Conservation (phyloP, 805 yeast species). For the Vanderwaltozyma polyspora region DNA sequence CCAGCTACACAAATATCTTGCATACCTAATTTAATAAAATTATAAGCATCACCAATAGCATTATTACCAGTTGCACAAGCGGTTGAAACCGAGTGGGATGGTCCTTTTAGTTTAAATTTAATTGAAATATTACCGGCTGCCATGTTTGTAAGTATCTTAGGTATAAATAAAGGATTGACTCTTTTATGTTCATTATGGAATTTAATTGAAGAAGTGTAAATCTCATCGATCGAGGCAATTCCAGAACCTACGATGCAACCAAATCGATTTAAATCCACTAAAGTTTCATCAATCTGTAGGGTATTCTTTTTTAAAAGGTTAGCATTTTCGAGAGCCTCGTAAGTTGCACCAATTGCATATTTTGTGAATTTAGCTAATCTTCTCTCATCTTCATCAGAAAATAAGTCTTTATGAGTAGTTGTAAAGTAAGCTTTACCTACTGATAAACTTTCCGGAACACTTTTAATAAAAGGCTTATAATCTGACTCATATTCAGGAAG, state of each 20-base stretch:
- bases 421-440: slow-evolving; percentile 54
- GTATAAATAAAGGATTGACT: slow-evolving; percentile 79
- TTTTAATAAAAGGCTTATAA: slow-evolving; percentile 31
- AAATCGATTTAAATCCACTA: slow-evolving; percentile 9
- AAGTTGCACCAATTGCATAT: slow-evolving; percentile 64
- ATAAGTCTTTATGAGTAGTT: slow-evolving; percentile 4
- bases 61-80: slow-evolving; percentile 97
- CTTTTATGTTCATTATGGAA: slow-evolving; percentile 17
- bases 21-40: slow-evolving; percentile 68
- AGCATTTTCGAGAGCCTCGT: slow-evolving; percentile 69
- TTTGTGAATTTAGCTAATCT: slow-evolving; percentile 65
- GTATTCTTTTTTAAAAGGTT: slow-evolving; percentile 34
- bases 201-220: slow-evolving; percentile 41
- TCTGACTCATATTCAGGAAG: slow-evolving; percentile 28
- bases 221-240: slow-evolving; percentile 69
- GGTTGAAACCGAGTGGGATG: slow-evolving; percentile 78
- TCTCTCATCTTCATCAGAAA: slow-evolving; percentile 37
- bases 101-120: slow-evolving; percentile 65
- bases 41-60: slow-evolving; percentile 83
- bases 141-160: slow-evolving; percentile 79
- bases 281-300: slow-evolving; percentile 22
- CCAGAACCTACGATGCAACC: slow-evolving; percentile 93
- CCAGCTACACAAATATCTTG: slow-evolving; percentile 88
- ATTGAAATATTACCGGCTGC: slow-evolving; percentile 89
- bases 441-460: slow-evolving; percentile 51